phyloP scores from a whole-genome alignment of 169 alveolate genomes.

The Plasmodium gallinaceum region DNA sequence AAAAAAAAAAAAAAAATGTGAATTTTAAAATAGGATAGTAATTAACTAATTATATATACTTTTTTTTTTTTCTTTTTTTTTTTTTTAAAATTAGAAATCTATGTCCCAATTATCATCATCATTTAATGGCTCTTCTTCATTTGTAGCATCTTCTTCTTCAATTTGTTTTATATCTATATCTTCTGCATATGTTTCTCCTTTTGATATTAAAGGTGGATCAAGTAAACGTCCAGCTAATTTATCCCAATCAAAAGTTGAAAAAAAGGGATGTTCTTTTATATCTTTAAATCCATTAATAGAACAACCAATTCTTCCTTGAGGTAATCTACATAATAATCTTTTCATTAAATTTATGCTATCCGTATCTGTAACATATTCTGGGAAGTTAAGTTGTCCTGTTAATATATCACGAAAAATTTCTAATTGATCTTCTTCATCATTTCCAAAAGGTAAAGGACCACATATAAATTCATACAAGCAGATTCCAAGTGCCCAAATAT shows the following conservation, averaged over 20 bases:
- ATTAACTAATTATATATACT: neutral
- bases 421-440: slow-evolving; percentile 96
- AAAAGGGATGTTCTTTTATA: slow-evolving; percentile 88
- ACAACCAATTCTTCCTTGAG: slow-evolving; percentile 94
- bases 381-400: slow-evolving; percentile 86
- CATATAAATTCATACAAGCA: slow-evolving; percentile 98
- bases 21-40: neutral
- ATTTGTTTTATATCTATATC: slow-evolving; percentile 73
- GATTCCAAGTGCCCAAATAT: slow-evolving; percentile 98
- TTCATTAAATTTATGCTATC: slow-evolving; percentile 91
- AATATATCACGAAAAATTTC: slow-evolving; percentile 94
- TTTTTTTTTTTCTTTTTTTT: neutral
- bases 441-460: slow-evolving; percentile 98
- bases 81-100: slow-evolving; percentile 19
- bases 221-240: slow-evolving; percentile 89
- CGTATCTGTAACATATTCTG: slow-evolving; percentile 87
- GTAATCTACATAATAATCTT: slow-evolving; percentile 91
- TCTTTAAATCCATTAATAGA: slow-evolving; percentile 93
- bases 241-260: slow-evolving; percentile 91
- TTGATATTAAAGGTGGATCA: slow-evolving; percentile 89
- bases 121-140: slow-evolving; percentile 7
- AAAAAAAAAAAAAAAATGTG: too few species aligned
- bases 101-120: slow-evolving; percentile 70
- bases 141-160: slow-evolving; percentile 49
- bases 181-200: slow-evolving; percentile 86